phyloP scores from a whole-genome alignment of 768 basidiomycete species.

The Thelephora aurantiotincta region DNA sequence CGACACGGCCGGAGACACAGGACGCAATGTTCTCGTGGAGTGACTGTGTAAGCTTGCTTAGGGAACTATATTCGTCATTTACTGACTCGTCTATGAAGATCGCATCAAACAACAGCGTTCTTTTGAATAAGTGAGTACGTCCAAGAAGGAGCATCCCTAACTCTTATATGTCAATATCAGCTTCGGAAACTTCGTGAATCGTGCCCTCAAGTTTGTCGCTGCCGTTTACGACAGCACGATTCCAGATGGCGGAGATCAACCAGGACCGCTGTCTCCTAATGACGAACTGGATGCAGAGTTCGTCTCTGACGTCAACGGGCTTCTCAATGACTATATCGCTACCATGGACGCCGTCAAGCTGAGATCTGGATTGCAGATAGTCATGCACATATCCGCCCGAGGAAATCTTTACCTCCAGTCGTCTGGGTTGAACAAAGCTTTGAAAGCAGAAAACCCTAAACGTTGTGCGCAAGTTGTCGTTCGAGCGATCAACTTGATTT shows the following conservation, averaged over 20 bases:
- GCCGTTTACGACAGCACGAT: slow-evolving; percentile 71
- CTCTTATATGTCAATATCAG: slow-evolving; percentile 20
- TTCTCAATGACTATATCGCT: slow-evolving; percentile 67
- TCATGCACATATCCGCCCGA: slow-evolving; percentile 79
- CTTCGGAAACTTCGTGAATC: slow-evolving; percentile 97
- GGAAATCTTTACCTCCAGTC: slow-evolving; percentile 95
- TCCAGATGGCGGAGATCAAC: slow-evolving; percentile 61
- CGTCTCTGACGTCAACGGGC: slow-evolving; percentile 61
- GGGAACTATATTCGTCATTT: background rate
- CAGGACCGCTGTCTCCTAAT: slow-evolving; percentile 57
- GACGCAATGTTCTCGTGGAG: slow-evolving; percentile 97
- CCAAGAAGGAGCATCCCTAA: background rate
- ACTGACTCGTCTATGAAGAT: slow-evolving; percentile 32
- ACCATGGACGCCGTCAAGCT: slow-evolving; percentile 89
- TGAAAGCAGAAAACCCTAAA: slow-evolving; percentile 66
- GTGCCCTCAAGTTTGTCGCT: slow-evolving; percentile 81
- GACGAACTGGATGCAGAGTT: slow-evolving; percentile 62
- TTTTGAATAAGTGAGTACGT: slow-evolving; percentile 73
- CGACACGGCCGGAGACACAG: slow-evolving; percentile 82
- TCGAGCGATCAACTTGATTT: slow-evolving; percentile 87
- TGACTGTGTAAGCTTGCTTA: slow-evolving; percentile 54
- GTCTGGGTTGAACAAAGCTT: slow-evolving; percentile 78
- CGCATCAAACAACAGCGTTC: slow-evolving; percentile 80
- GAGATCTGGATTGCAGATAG: slow-evolving; percentile 71
- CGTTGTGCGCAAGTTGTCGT: slow-evolving; percentile 87